Evolutionary conservation across 2,329 filamentous ascomycete species (phyloP), one percentile per base, ranked within the genome.

Genomic region (Aspergillus fructus): DNA sequence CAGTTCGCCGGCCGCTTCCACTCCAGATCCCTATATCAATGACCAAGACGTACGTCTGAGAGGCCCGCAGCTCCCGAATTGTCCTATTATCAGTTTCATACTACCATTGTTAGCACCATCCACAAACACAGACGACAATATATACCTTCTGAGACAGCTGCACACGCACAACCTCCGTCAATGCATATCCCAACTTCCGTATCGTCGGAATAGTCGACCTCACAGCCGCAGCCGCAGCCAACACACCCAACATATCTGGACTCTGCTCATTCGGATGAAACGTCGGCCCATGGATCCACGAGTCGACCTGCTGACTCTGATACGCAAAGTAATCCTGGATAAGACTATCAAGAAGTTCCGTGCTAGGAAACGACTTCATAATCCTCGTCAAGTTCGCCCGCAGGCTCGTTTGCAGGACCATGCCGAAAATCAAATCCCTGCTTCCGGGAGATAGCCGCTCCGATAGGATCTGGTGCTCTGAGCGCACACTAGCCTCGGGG

Each of bases 371-470:
- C 0, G 73, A 76, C 4, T 74, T 70, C 15, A 76, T 71, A 79
- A 82, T 17, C 81, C 83, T 19, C 85, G 82, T 49, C 77, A 81
- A 58, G 68, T 80, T 71, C 72, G 81, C 73, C 71, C 81, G 64
- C 74, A 73, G 61, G 63, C 83, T 87, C 4, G 82, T 85, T 49
- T 80, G 79, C 37, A 90, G 74, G 1, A 90, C 82, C 57, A 89
- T 79, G 11, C 83, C 85, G 55, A 91, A 75, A 1, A 89, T 80
- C 47, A 80, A 81, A 68, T 91, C 88, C 3, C 86, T 81, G 19
- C 76, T 79, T 9, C 63, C 64, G 3, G 64, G 52, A 2, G 66
- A 64, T 3, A 71, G 49, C 1, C 62, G 59, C 23, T 71, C 68
- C 1, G 61, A 64, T 1, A 69, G 56, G 7, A 64, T 61, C 40